These are phyloP conservation scores for Hyaloscypha variabilis DNA, from an alignment of 495 filamentous ascomycete species.

Conservation along the genomic window DNA sequence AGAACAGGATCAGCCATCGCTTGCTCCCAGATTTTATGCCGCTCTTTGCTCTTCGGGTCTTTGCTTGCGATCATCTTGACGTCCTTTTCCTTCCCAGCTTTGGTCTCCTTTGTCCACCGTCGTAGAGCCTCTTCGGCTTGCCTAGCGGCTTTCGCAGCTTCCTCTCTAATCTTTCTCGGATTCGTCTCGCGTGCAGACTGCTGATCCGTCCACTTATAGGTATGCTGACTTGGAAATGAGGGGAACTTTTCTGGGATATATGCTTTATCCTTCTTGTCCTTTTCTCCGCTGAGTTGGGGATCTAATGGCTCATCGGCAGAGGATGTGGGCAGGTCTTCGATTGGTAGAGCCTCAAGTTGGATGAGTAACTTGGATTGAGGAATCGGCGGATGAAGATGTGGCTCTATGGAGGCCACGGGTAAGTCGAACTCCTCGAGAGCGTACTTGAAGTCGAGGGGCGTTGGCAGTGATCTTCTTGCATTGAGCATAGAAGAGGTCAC, in stretches of 20 bases:
- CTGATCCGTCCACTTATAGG: constrained; percentile 68
- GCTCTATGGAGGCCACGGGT: constrained; percentile 45
- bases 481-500: constrained; percentile 64
- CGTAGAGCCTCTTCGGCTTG: constrained; percentile 74
- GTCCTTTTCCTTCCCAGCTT: constrained; percentile 39
- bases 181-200: constrained; percentile 68
- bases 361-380: constrained; percentile 38
- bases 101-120: constrained; percentile 56
- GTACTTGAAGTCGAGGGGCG: constrained; percentile 70
- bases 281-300: constrained; percentile 52
- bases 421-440: constrained; percentile 53
- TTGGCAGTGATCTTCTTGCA: constrained; percentile 60
- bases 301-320: constrained; percentile 51
- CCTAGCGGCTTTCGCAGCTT: constrained; percentile 71
- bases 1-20: constrained; percentile 33
- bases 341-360: constrained; percentile 22
- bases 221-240: constrained; percentile 71
- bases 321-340: constrained; percentile 16
- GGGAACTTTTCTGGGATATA: constrained; percentile 73
- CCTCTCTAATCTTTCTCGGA: constrained; percentile 71
- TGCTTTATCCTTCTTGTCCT: constrained; percentile 47
- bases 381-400: constrained; percentile 44
- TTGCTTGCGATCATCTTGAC: constrained; percentile 39
- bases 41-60: constrained; percentile 32
- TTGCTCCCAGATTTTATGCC: constrained; percentile 41